These are phyloP conservation scores for Cyphellophora attinorum DNA, from an alignment of 2,329 filamentous ascomycete species.

Conservation along the genomic window DNA sequence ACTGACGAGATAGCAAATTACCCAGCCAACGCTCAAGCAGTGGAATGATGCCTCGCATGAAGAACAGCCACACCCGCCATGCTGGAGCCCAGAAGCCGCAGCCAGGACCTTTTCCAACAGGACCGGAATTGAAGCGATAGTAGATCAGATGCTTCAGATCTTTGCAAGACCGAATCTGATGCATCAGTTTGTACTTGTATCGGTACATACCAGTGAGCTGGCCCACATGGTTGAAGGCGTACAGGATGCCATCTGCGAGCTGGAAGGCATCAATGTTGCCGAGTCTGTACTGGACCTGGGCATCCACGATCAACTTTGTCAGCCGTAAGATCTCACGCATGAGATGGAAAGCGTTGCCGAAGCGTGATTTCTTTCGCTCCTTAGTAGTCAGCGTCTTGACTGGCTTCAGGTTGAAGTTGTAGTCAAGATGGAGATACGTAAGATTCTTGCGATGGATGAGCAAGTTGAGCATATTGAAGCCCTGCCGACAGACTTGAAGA, in stretches of 20 bases:
- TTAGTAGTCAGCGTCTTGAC: constrained; percentile 98
- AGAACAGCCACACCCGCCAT: constrained; percentile 98
- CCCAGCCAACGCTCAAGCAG: constrained; percentile 94
- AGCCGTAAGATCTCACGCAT: constrained; percentile 96
- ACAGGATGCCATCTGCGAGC: constrained; percentile 95
- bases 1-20: constrained; percentile 91
- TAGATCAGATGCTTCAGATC: constrained; percentile 98
- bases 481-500: constrained; percentile 93
- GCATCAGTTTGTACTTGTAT: constrained; percentile 99
- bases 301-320: constrained; percentile 96
- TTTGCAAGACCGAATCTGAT: constrained; percentile 98
- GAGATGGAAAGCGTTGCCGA: constrained; percentile 96
- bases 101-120: constrained; percentile 92
- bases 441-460: constrained; percentile 97
- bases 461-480: constrained; percentile 98
- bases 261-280: constrained; percentile 99
- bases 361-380: constrained; percentile 97
- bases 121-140: constrained; percentile 94
- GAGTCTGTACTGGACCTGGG: constrained; percentile 92
- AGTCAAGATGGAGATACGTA: constrained; percentile 95
- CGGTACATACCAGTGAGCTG: constrained; percentile 99
- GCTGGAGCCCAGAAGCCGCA: constrained; percentile 99
- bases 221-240: constrained; percentile 97
- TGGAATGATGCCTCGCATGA: constrained; percentile 97
- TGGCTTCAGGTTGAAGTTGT: constrained; percentile 98